A percentile compares a stretch with the other conserved stretches of the same genome.
Evolutionary conservation across 139 green algal genomes (phyloP).

Genomic region (Asterochloris erici): DNA sequence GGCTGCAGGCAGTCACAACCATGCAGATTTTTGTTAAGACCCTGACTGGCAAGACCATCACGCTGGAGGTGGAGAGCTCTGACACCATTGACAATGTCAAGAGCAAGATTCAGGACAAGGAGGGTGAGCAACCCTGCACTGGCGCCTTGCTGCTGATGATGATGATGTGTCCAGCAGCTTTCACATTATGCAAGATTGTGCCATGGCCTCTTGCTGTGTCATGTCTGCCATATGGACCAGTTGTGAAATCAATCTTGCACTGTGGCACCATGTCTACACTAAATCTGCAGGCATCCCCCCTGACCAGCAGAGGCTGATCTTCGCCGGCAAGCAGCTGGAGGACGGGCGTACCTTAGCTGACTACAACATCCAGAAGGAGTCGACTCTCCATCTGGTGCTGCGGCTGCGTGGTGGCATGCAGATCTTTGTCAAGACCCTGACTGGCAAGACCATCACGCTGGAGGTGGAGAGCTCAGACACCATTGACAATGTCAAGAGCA

Average conservation of each 20-base stretch:
- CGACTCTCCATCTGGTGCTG: conserved; percentile 81
- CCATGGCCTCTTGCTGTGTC: no score
- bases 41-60: no score
- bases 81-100: no score
- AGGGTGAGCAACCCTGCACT: no score
- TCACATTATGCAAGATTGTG: no score
- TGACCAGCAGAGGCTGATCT: conserved; percentile 94
- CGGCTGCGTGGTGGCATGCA: conserved; percentile 68
- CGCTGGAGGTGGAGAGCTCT: no score
- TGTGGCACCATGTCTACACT: background rate
- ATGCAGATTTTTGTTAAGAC: no score
- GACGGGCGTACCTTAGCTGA: conserved; percentile 89
- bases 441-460: conserved; percentile 93
- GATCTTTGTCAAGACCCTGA: conserved; percentile 80
- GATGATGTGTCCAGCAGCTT: no score
- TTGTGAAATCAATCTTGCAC: no score
- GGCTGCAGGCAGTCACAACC: no score
- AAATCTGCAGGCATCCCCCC: conserved; percentile 70
- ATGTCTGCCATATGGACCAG: background rate
- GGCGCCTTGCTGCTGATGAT: no score
- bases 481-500: conserved; percentile 74
- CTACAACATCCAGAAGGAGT: conserved; percentile 95
- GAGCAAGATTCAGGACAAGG: no score
- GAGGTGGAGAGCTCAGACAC: conserved; percentile 79
- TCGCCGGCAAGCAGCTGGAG: conserved; percentile 95